A percentile compares a stretch with the other conserved stretches of the same genome.
Evolutionary conservation across 768 basidiomycete genomes (phyloP).

Genomic region (Psilocybe azurescens): DNA sequence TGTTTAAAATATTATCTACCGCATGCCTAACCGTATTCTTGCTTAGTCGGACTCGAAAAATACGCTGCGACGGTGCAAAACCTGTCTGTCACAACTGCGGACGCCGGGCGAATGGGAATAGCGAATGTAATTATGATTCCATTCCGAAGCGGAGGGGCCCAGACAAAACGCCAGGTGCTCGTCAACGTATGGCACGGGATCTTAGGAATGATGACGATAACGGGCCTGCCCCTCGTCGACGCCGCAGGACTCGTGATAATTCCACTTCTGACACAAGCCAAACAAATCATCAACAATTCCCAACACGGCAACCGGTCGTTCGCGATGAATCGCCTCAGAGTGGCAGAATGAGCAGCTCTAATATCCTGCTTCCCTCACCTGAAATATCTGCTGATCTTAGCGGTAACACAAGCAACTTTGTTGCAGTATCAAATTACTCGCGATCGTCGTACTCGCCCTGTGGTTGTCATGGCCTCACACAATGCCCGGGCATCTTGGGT

Average conservation of each 20-base stretch:
- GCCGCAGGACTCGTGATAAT: constrained; percentile 37
- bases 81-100: constrained; percentile 78
- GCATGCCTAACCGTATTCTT: constrained; percentile 4
- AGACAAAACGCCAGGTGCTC: constrained; percentile 80
- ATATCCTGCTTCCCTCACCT: constrained; percentile 3
- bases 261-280: constrained; percentile 12
- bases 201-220: constrained; percentile 38
- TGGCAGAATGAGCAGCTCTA: constrained; percentile 3
- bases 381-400: neutral
- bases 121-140: constrained; percentile 69
- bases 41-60: constrained; percentile 74
- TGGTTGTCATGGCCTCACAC: constrained; percentile 35
- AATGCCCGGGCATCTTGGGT: constrained; percentile 30
- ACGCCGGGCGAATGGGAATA: constrained; percentile 48
- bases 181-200: constrained; percentile 62
- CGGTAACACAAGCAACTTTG: constrained; percentile 11
- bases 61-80: constrained; percentile 83
- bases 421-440: constrained; percentile 21
- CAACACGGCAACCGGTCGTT: constrained; percentile 2
- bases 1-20: constrained; percentile 12
- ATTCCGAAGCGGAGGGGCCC: constrained; percentile 82
- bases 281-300: constrained; percentile 3
- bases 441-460: constrained; percentile 27
- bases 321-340: neutral
- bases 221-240: constrained; percentile 34